phyloP scores from a whole-genome alignment of 345 rosid species.

The Schrenkiella parvula region DNA sequence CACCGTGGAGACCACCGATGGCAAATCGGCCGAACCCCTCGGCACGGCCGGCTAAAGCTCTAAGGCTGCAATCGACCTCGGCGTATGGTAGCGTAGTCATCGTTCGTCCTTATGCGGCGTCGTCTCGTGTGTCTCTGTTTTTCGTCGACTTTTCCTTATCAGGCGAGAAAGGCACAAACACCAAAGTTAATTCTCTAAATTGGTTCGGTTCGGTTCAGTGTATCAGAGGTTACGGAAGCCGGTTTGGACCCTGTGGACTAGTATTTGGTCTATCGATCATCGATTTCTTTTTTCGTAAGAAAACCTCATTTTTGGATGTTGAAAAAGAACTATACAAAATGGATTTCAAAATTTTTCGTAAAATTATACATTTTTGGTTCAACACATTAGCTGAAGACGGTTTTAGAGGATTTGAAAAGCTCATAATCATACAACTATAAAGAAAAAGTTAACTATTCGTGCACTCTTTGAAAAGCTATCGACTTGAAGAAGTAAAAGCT shows the following conservation, averaged over 20 bases:
- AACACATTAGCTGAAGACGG: no score
- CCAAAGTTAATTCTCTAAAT: neutral
- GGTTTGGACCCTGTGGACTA: slow-evolving; percentile 15
- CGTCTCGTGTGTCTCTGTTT: slow-evolving; percentile 7
- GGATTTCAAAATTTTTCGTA: no score
- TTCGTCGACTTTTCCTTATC: neutral
- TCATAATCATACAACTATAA: no score
- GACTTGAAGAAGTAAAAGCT: no score
- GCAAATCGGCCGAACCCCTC: slow-evolving; percentile 74
- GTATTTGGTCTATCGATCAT: no score
- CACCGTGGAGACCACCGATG: slow-evolving; percentile 71
- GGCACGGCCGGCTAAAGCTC: slow-evolving; percentile 62
- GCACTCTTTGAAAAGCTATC: no score
- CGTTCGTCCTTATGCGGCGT: slow-evolving; percentile 8
- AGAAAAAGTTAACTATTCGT: no score
- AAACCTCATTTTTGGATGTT: no score
- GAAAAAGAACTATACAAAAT: no score
- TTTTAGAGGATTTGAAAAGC: no score
- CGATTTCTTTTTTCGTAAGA: no score
- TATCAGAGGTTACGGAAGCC: neutral
- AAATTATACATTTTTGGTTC: no score
- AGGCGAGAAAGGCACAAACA: neutral
- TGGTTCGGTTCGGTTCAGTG: neutral
- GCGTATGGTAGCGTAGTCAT: slow-evolving; percentile 59
- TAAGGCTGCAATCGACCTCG: slow-evolving; percentile 50